A percentile compares a stretch with the other conserved stretches of the same genome.
Conservation (phyloP, 2,329 filamentous ascomycete genomes). For the Pseudophaeomoniella oleicola region DNA sequence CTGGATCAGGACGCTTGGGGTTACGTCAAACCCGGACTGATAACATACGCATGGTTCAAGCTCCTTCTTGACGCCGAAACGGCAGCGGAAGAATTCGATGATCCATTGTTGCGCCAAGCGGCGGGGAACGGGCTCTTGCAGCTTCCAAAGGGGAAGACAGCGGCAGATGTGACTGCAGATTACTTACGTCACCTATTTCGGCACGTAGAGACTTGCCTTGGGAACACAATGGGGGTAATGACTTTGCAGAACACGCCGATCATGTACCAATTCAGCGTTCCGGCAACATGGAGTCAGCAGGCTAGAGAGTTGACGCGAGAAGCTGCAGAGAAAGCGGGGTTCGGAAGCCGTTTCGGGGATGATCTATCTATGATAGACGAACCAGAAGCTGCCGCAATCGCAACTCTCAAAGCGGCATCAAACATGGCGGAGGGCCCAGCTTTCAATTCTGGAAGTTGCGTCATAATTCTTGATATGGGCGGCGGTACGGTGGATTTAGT, state of each 20-base stretch:
- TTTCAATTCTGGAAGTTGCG: too few species aligned
- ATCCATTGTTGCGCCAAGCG: constrained; percentile 5
- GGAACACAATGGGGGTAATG: constrained; percentile 8
- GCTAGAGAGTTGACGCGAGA: constrained; percentile 4
- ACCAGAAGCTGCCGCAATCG: constrained; percentile 14
- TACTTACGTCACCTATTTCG: too few species aligned
- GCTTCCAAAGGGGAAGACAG: constrained; percentile 10
- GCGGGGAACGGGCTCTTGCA: constrained; percentile 7
- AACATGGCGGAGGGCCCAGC: too few species aligned
- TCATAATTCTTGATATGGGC: constrained; percentile 9
- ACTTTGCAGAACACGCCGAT: constrained; percentile 8
- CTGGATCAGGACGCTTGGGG: constrained; percentile 11
- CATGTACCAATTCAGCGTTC: constrained; percentile 8
- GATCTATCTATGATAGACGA: constrained; percentile 7
- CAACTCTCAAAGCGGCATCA: too few species aligned
- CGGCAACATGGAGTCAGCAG: constrained; percentile 8
- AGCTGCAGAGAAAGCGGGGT: constrained; percentile 7
- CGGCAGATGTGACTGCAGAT: constrained; percentile 12
- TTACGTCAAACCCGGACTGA: constrained; percentile 12
- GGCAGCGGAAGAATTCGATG: constrained; percentile 10
- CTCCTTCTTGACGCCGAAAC: constrained; percentile 12
- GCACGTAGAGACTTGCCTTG: too few species aligned
- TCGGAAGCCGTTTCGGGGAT: constrained; percentile 5
- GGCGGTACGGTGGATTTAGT: constrained; percentile 11
- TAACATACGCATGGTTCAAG: constrained; percentile 16